Evolutionary conservation across 2,329 filamentous ascomycete genomes (phyloP).

Genomic region (Diaporthe batatas): DNA sequence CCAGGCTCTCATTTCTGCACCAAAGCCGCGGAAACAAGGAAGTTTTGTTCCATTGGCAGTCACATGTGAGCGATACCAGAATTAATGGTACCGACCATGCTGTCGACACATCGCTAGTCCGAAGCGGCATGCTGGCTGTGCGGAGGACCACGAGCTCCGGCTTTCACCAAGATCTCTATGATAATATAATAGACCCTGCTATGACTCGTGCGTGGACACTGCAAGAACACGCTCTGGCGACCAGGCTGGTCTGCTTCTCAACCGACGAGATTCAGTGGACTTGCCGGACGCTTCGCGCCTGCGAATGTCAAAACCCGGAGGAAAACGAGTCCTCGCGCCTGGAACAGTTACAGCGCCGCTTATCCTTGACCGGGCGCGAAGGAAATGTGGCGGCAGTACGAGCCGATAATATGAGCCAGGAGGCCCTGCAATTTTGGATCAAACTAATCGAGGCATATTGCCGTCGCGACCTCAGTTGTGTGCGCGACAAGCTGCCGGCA

Average conservation of each 20-base stretch:
- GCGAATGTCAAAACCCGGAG: background rate
- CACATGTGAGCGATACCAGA: background rate
- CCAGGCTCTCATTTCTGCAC: background rate
- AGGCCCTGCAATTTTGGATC: background rate
- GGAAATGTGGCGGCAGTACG: background rate
- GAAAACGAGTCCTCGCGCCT: background rate
- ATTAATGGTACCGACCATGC: no score
- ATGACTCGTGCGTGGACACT: background rate
- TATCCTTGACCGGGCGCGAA: background rate
- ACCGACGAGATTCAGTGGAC: slow-evolving; percentile 6
- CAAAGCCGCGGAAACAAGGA: background rate
- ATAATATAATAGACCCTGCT: background rate
- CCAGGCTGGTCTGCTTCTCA: background rate
- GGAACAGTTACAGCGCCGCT: background rate
- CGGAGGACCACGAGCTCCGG: background rate
- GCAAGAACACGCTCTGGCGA: background rate
- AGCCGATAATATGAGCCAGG: no score
- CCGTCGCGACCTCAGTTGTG: background rate
- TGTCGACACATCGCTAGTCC: background rate
- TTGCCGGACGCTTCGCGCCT: background rate
- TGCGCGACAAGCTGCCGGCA: background rate
- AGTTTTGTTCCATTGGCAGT: background rate
- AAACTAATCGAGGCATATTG: background rate
- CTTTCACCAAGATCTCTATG: background rate
- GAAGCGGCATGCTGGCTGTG: background rate